Conservation (phyloP, 495 filamentous ascomycete species). For the Neurospora pannonica region DNA sequence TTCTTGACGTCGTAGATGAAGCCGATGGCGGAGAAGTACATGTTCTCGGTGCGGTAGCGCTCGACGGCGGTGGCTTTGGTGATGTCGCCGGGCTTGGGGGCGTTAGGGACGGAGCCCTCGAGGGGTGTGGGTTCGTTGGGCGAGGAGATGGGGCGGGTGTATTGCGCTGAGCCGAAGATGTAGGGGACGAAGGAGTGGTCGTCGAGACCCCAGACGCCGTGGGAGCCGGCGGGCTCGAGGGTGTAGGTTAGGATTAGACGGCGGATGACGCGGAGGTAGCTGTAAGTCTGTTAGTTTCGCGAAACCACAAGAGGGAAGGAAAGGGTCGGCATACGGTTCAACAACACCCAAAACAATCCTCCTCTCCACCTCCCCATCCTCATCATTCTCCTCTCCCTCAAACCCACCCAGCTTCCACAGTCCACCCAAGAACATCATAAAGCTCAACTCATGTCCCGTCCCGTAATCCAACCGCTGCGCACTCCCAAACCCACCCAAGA, state of each 20-base stretch:
- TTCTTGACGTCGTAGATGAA: slow-evolving; percentile 98
- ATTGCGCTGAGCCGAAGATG: slow-evolving; percentile 87
- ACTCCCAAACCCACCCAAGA: slow-evolving; percentile 82
- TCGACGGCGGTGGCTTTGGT: slow-evolving; percentile 57
- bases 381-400: slow-evolving; percentile 38
- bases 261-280: slow-evolving; percentile 75
- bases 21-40: slow-evolving; percentile 97
- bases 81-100: slow-evolving; percentile 62
- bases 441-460: slow-evolving; percentile 91
- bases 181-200: slow-evolving; percentile 97
- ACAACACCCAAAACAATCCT: slow-evolving; percentile 72
- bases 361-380: slow-evolving; percentile 45
- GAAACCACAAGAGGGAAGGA: not conserved
- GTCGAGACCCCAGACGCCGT: slow-evolving; percentile 94
- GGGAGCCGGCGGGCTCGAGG: slow-evolving; percentile 89
- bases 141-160: slow-evolving; percentile 60
- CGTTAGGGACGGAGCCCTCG: slow-evolving; percentile 64
- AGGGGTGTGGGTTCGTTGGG: slow-evolving; percentile 52
- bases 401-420: slow-evolving; percentile 89
- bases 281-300: slow-evolving; percentile 17
- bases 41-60: slow-evolving; percentile 58
- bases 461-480: slow-evolving; percentile 87
- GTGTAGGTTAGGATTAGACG: slow-evolving; percentile 84
- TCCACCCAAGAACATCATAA: slow-evolving; percentile 79
- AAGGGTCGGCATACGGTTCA: slow-evolving; percentile 53